Percentiles rank a stretch among this genome's conserved stretches.
These are phyloP conservation scores for Rhizoclosmatium globosum DNA, from an alignment of 192 early-diverging fungal species.

Conservation along the genomic window DNA sequence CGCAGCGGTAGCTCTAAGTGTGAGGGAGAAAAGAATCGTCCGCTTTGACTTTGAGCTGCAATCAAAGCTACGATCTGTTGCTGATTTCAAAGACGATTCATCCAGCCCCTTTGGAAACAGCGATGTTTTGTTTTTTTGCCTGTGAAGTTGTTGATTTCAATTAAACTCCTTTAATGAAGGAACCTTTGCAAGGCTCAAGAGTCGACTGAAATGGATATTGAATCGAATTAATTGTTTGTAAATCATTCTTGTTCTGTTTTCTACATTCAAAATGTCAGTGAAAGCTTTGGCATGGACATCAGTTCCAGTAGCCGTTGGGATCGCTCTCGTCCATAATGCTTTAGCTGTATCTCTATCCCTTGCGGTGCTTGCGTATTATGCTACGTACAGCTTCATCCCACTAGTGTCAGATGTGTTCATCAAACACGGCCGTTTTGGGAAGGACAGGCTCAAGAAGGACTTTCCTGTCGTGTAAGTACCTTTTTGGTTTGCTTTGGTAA, in stretches of 20 bases:
- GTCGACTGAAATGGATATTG: no score
- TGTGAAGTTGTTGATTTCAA: no score
- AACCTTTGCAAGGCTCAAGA: no score
- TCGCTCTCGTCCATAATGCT: constrained; percentile 67
- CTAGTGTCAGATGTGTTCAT: constrained; percentile 74
- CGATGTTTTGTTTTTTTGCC: no score
- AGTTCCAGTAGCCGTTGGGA: constrained; percentile 17
- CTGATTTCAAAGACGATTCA: no score
- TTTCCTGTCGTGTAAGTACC: constrained; percentile 75
- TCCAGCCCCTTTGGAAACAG: no score
- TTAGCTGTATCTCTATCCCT: constrained; percentile 75
- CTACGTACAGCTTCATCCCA: constrained; percentile 77
- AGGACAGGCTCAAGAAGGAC: constrained; percentile 80
- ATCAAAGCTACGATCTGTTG: neutral
- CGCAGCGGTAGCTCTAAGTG: no score
- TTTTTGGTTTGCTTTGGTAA: neutral
- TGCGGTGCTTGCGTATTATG: constrained; percentile 72
- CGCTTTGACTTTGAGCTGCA: neutral
- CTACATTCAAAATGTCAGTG: neutral
- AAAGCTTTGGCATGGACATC: constrained; percentile 1
- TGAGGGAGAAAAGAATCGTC: no score
- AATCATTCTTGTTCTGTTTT: no score
- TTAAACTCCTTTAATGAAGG: no score
- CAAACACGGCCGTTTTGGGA: constrained; percentile 77
- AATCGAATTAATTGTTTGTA: no score